Conservation (phyloP, 2,329 filamentous ascomycete species). For the Tolypocladium tundrense region DNA sequence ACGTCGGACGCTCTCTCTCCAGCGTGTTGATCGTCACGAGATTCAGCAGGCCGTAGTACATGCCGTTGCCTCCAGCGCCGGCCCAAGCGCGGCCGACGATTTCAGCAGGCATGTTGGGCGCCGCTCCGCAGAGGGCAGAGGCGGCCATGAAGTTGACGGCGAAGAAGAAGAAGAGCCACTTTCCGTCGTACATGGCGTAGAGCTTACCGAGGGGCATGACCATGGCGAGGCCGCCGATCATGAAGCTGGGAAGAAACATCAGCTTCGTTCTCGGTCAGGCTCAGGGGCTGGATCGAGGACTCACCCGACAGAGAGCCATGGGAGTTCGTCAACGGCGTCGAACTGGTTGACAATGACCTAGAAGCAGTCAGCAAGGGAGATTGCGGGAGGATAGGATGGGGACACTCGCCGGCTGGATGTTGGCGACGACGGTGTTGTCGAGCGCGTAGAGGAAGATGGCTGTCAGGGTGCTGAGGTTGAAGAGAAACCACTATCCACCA, state of each 20-base stretch:
- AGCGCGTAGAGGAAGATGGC: too few relatives aligned
- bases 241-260: too few relatives aligned
- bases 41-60: not conserved
- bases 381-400: too few relatives aligned
- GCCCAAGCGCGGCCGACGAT: slow-evolving; percentile 19
- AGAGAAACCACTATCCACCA: too few relatives aligned
- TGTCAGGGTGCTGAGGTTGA: too few relatives aligned
- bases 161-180: slow-evolving; percentile 20
- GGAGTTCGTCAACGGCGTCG: not conserved
- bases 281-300: not conserved
- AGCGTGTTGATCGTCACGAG: too few relatives aligned
- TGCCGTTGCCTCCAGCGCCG: not conserved
- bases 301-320: not conserved
- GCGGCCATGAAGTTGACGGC: slow-evolving; percentile 13
- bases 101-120: slow-evolving; percentile 28
- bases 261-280: too few relatives aligned
- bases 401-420: too few relatives aligned
- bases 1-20: not conserved
- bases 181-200: slow-evolving; percentile 25
- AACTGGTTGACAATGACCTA: not conserved
- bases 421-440: too few relatives aligned
- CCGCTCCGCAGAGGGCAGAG: slow-evolving; percentile 26
- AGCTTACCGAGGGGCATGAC: not conserved
- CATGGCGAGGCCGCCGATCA: too few relatives aligned
- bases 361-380: not conserved